phyloP scores from a whole-genome alignment of 345 rosid species.

The Arabis alpina region DNA sequence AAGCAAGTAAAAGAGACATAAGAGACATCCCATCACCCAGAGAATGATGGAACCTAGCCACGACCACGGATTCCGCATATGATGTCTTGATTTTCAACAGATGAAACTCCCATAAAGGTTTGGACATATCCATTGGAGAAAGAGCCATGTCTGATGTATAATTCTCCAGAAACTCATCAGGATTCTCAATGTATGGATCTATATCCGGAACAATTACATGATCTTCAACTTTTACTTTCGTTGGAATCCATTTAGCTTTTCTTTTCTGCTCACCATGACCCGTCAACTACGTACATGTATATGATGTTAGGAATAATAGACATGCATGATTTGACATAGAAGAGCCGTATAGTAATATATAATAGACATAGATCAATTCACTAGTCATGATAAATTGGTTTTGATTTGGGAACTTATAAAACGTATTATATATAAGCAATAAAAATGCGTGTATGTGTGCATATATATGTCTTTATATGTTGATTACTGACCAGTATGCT shows the following conservation, averaged over 20 bases:
- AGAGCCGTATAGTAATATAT: background rate
- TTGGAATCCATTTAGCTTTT: constrained; percentile 55
- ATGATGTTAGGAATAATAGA: background rate
- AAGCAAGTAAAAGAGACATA: no score
- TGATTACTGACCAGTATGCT: no score
- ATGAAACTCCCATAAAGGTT: constrained; percentile 84
- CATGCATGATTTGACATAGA: background rate
- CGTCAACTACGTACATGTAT: background rate
- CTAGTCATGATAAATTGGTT: no score
- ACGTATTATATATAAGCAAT: no score
- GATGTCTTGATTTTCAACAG: constrained; percentile 57
- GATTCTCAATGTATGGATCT: constrained; percentile 48
- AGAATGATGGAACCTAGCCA: no score
- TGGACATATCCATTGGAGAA: constrained; percentile 55
- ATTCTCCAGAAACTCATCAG: constrained; percentile 61
- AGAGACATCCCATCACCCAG: no score
- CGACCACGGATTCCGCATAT: constrained; percentile 51
- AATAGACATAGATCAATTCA: no score
- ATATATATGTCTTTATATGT: no score
- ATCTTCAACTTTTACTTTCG: constrained; percentile 57
- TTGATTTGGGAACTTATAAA: no score
- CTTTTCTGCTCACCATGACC: constrained; percentile 11
- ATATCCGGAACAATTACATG: no score
- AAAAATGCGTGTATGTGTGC: no score
- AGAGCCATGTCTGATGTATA: constrained; percentile 58